Evolutionary conservation across 2,329 filamentous ascomycete species (phyloP), one percentile per base, ranked within the genome.

Genomic region (Akanthomyces dipterigenus): DNA sequence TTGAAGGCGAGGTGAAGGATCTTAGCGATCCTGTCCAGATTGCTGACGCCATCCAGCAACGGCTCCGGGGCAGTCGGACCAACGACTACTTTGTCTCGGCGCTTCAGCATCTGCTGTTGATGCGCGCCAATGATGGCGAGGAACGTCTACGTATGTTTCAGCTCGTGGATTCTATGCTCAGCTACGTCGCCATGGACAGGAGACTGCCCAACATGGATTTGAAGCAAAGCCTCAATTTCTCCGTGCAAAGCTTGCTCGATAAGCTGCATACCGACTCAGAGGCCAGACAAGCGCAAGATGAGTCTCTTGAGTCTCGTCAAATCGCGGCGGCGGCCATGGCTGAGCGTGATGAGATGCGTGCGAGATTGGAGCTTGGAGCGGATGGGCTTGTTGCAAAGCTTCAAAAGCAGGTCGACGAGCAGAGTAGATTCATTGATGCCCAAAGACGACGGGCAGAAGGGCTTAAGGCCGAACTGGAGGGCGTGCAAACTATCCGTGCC

Each of bases 151-250:
- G 91, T 54, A 95, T 97, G 88, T 99, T 98, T 77, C 95, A 98
- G 78, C 85, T 99, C 31, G 93, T 98, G 31, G 95, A 99, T 75
- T 88, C 91, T n/a, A 98, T 98, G 92, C 86, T 99, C 66, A 96
- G 92, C 75, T 98, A 98, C 75, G 93, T 99, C 64, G 93, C 93
- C 68, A 99, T 99, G 93, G 95, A 99, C 75, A 86, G 95, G 70
- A 85, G 95, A 65, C 76, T 98, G 65, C 95, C 95, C 43, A 93
- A 99, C 75, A 93, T 98, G 87, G 95, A 99, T 73, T 84, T 99
- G 63, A 97, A 97, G 78, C 93, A 98, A 74, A 96, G 92, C 71
- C 84, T 99, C 66, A 97, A 96, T 73, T 98, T 98, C 70, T 97
- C 93, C 0, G 95, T 99, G 11, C 95, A 98, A 77, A 96, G 86